A percentile compares a stretch with the other conserved stretches of the same genome.
Conservation (phyloP, 2,329 filamentous ascomycete species). For the Aspergillus sclerotialis region DNA sequence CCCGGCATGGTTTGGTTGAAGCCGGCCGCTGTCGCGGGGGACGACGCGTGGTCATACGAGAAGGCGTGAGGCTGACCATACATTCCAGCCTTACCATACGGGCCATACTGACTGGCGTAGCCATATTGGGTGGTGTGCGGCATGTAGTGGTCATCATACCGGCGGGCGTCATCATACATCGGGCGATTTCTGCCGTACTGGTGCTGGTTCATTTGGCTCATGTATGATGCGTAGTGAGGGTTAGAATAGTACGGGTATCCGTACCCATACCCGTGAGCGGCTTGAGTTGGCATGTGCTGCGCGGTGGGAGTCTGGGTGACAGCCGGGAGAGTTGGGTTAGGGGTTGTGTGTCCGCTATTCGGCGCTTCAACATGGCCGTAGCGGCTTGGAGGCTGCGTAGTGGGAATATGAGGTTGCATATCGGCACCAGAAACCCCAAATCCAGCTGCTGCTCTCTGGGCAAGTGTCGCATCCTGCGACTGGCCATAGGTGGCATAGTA, state of each 20-base stretch:
- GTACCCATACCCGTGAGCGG: slow-evolving; percentile 51
- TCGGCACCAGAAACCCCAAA: slow-evolving; percentile 59
- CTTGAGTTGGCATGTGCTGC: slow-evolving; percentile 47
- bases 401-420: slow-evolving; percentile 52
- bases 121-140: slow-evolving; percentile 48
- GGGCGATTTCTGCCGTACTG: slow-evolving; percentile 43
- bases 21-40: slow-evolving; percentile 52
- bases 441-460: slow-evolving; percentile 69
- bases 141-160: slow-evolving; percentile 43
- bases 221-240: slow-evolving; percentile 57
- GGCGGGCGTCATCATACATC: slow-evolving; percentile 44
- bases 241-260: slow-evolving; percentile 54
- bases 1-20: slow-evolving; percentile 37
- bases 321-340: slow-evolving; percentile 63
- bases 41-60: slow-evolving; percentile 59
- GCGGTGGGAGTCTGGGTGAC: slow-evolving; percentile 50
- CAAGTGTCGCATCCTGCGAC: slow-evolving; percentile 65
- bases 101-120: slow-evolving; percentile 44
- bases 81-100: slow-evolving; percentile 53
- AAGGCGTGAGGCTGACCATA: slow-evolving; percentile 59
- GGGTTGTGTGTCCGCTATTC: slow-evolving; percentile 84
- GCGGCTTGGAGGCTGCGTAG: slow-evolving; percentile 69
- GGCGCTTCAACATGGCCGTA: slow-evolving; percentile 64
- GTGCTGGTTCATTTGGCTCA: slow-evolving; percentile 46
- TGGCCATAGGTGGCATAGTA: slow-evolving; percentile 60